Percentiles rank a stretch among this genome's conserved stretches.
Evolutionary conservation across 768 basidiomycete species (phyloP).

Genomic region (Kwoniella botswanensis): DNA sequence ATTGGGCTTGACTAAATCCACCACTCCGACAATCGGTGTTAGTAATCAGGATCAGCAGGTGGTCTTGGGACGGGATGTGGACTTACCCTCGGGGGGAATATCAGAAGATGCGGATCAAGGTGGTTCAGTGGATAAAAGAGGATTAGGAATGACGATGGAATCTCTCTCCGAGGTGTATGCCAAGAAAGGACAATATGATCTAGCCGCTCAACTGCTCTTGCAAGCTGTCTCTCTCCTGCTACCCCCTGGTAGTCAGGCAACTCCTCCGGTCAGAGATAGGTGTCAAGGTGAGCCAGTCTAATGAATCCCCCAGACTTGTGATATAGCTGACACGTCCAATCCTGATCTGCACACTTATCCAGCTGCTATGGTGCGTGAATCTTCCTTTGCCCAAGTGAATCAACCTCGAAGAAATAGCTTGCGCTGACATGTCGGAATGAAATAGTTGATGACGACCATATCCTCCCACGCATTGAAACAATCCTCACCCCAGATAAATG

Average conservation of each 20-base stretch:
- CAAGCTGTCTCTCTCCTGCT: constrained; percentile 54
- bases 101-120: constrained; percentile 25
- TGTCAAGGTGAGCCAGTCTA: constrained; percentile 53
- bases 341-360: neutral
- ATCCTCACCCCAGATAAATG: constrained; percentile 9
- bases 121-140: constrained; percentile 49
- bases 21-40: neutral
- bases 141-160: constrained; percentile 57
- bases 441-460: constrained; percentile 55
- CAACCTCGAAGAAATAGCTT: neutral
- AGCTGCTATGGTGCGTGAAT: constrained; percentile 37
- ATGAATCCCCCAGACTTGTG: neutral
- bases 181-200: constrained; percentile 43
- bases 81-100: constrained; percentile 23
- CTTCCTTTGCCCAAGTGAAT: neutral
- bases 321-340: neutral
- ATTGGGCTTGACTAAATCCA: constrained; percentile 25
- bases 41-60: constrained; percentile 16
- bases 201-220: constrained; percentile 50
- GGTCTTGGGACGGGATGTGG: constrained; percentile 40
- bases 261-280: constrained; percentile 39
- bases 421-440: constrained; percentile 6
- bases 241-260: constrained; percentile 35
- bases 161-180: constrained; percentile 55
- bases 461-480: constrained; percentile 52